Evolutionary conservation across 2,329 filamentous ascomycete genomes (phyloP), one percentile per base, ranked within the genome.

Genomic region (Thermothelomyces thermophilus): DNA sequence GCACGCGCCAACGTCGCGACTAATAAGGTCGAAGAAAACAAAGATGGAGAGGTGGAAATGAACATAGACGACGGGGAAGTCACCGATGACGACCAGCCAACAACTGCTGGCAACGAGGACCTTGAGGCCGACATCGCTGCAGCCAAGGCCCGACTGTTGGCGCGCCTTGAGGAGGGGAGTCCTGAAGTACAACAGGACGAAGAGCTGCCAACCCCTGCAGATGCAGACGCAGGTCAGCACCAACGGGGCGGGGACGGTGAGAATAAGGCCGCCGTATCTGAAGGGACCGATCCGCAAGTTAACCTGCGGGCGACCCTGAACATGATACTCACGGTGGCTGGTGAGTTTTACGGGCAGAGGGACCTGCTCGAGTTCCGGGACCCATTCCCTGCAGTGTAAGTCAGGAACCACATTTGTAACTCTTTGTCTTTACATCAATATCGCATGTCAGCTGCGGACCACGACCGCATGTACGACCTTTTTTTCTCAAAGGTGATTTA

Each of bases 261-360:
- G 10, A 24, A 9, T 24, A 61, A 66, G 22, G 5, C 46, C 43
- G 57, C 55, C 2, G 59, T 62, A 3, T 58, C 58, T 11, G 60
- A 60, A 37, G 55, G 60, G 51, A 56, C 61, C 31, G 64, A 71
- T n/a, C 64, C 64, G 34, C 69, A 68, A 34, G 67, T 72, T 60
- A 80, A 76, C 63, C 74, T 74, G 71, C 74, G 79, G 24, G 84
- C 82, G n/a, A 90, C 89, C 35, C 73, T 96, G 30, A 90, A 94
- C 68, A 95, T 95, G 88, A 87, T 96, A 46, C 73, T 96, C 58
- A 93, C 87, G 0, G 77, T 96, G 31, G 84, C 86, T 41, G 90
- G 89, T 60, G 90, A 95, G 68, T 82, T 87, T 57, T 97, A 90
- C 68, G 90, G 91, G 1, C 91, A 97, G 68, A 77, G 84, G 56